Base-by-base conservation (phyloP, 2,329 filamentous ascomycete species). In the Fusarium citri region DNA sequence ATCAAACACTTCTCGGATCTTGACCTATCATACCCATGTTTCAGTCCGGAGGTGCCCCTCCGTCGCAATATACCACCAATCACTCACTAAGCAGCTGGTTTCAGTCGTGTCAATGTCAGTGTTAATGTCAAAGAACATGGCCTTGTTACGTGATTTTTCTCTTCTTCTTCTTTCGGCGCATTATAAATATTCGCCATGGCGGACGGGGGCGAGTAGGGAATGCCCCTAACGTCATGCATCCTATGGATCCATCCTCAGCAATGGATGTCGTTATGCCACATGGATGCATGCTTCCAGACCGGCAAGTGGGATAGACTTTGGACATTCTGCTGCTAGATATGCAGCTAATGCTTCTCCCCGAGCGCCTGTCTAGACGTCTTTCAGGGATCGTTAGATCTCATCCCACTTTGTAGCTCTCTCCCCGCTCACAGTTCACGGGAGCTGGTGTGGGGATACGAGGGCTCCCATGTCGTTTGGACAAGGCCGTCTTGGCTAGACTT, bases 301-400 rank as follows among this genome's bases (percentile, higher is more conserved):
- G 49, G 45, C 55, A 43, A 50, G 43, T 56, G 37, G 59, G 41
- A 56, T 63, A 42, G 34, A 30, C 48, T 43, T 48, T 50, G 55
- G 16, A 47, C 53, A 37, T 53, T 43, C 51, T 61, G 54, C 30
- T 63, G 45, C 47, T 66, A 57, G 59, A 64, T 66, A 46, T 42
- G 46, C 57, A 58, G 60, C 54, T 55, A 59, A 68, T 63, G 34
- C 58, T 56, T 55, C 64, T 64, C 45, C 49, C 51, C 59, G 48
- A 71, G 55, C 55, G 40, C 53, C 61, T 46, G 26, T 55, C 56
- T 50, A n/a, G 34, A 37, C 34, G 16, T 37, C 64, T 47, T 54
- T 66, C 49, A 66, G 53, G 54, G 68, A 51, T 60, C 31, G 22
- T 53, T 50, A 62, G 64, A 69, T 69, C 59, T 49, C 51, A 68